These are phyloP conservation scores for Daldinia vernicosa DNA, from an alignment of 495 filamentous ascomycete species.

Conservation along the genomic window DNA sequence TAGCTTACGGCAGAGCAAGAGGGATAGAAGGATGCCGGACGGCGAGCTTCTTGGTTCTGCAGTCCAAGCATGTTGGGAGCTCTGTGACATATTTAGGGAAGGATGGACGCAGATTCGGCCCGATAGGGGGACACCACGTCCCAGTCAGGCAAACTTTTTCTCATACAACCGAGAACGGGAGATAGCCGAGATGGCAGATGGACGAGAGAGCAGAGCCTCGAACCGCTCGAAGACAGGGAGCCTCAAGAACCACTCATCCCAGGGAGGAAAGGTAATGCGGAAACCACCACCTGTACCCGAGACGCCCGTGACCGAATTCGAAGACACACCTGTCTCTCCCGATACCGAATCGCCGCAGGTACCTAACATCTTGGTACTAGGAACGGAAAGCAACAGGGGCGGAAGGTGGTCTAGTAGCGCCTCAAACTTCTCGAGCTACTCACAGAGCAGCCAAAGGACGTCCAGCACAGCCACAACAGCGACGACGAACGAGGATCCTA, in stretches of 20 bases:
- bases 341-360: conserved; percentile 72
- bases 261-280: conserved; percentile 35
- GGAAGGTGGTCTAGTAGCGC: conserved; percentile 78
- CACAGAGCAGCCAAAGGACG: conserved; percentile 72
- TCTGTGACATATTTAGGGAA: conserved; percentile 92
- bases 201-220: conserved; percentile 49
- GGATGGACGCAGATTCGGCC: conserved; percentile 91
- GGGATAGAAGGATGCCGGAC: conserved; percentile 75
- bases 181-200: conserved; percentile 37
- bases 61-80: conserved; percentile 93
- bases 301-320: conserved; percentile 92
- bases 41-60: conserved; percentile 86
- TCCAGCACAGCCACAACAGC: conserved; percentile 79
- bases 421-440: conserved; percentile 77
- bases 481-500: conserved; percentile 72
- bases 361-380: conserved; percentile 87
- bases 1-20: conserved; percentile 83
- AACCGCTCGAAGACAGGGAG: conserved; percentile 58
- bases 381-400: conserved; percentile 63
- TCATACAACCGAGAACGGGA: conserved; percentile 37
- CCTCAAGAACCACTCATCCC: conserved; percentile 49
- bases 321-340: conserved; percentile 83
- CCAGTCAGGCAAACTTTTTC: conserved; percentile 78
- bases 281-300: conserved; percentile 66
- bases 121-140: conserved; percentile 85